Evolutionary conservation across 1,139 yeast species (phyloP).

Genomic region (Sugiyamaella grinbergsii): DNA sequence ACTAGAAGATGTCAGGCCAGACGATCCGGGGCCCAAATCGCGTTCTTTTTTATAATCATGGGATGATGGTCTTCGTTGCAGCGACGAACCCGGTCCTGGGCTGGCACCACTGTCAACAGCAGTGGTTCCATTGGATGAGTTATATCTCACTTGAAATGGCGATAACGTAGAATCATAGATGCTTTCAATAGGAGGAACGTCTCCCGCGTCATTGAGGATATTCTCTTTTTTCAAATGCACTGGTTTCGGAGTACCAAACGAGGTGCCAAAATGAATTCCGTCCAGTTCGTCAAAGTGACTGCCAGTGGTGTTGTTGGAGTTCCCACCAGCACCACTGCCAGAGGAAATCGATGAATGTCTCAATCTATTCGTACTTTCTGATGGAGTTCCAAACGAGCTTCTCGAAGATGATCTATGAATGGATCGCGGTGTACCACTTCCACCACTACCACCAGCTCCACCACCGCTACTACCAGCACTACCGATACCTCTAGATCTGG

Average conservation of each 20-base stretch:
- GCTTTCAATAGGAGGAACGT: constrained; percentile 42
- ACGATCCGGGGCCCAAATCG: not conserved
- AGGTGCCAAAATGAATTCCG: constrained; percentile 27
- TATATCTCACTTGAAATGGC: constrained; percentile 19
- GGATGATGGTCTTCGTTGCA: constrained; percentile 11
- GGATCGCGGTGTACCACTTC: not conserved
- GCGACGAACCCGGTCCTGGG: not conserved
- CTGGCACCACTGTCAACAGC: constrained; percentile 9
- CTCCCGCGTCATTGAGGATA: constrained; percentile 36
- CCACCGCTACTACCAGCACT: constrained; percentile 1
- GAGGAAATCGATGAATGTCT: constrained; percentile 1
- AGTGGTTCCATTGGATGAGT: constrained; percentile 14
- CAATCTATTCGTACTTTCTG: constrained; percentile 4
- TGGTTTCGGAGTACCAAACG: constrained; percentile 40
- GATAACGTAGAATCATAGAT: constrained; percentile 36
- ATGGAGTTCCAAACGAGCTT: constrained; percentile 9
- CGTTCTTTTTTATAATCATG: constrained; percentile 1
- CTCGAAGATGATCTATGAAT: constrained; percentile 5
- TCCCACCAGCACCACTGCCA: constrained; percentile 1
- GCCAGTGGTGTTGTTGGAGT: not conserved
- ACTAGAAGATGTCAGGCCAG: constrained; percentile 12
- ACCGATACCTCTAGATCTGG: constrained; percentile 14
- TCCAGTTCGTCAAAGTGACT: constrained; percentile 21
- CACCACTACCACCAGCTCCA: constrained; percentile 1
- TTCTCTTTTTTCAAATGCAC: constrained; percentile 27